These are phyloP conservation scores for Coniferiporia sulphurascens DNA, from an alignment of 1,284 basidiomycete species.

Conservation along the genomic window DNA sequence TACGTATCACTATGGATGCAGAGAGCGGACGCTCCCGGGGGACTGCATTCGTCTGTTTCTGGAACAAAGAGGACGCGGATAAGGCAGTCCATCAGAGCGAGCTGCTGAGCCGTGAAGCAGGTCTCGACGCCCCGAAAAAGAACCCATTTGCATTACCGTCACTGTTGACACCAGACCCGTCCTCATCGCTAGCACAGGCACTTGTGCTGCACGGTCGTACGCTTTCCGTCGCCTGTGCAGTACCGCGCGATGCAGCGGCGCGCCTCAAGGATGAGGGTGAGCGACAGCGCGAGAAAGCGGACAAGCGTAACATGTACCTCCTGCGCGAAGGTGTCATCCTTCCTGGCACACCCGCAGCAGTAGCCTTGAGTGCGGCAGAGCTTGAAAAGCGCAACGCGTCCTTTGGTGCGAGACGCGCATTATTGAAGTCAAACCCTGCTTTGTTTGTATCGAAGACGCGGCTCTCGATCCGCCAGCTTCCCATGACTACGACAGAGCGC, in stretches of 20 bases:
- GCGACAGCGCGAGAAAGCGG: slow-evolving; percentile 80
- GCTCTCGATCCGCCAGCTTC: slow-evolving; percentile 89
- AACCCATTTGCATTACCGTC: slow-evolving; percentile 87
- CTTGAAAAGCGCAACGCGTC: slow-evolving; percentile 80
- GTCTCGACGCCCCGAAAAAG: slow-evolving; percentile 45
- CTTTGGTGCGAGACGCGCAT: slow-evolving; percentile 74
- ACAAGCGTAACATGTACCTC: slow-evolving; percentile 95
- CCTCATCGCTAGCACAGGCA: slow-evolving; percentile 75
- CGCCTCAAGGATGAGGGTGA: slow-evolving; percentile 87
- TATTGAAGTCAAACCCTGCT: slow-evolving; percentile 87
- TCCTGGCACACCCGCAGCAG: slow-evolving; percentile 78
- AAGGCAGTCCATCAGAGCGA: slow-evolving; percentile 81
- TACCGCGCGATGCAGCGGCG: slow-evolving; percentile 83
- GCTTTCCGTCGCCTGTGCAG: slow-evolving; percentile 86
- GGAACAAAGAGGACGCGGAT: slow-evolving; percentile 90
- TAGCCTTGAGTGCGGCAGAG: slow-evolving; percentile 63
- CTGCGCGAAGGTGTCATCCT: slow-evolving; percentile 94
- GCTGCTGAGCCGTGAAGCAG: slow-evolving; percentile 61
- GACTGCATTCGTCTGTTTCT: slow-evolving; percentile 97
- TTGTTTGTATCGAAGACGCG: slow-evolving; percentile 94
- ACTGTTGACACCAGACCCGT: slow-evolving; percentile 92
- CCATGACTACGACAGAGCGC: slow-evolving; percentile 85
- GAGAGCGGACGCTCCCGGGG: slow-evolving; percentile 85
- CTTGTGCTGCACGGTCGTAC: slow-evolving; percentile 92
- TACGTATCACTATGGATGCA: slow-evolving; percentile 85